Base-by-base conservation (phyloP, 805 yeast species). In the Debaryomyces hansenii region DNA sequence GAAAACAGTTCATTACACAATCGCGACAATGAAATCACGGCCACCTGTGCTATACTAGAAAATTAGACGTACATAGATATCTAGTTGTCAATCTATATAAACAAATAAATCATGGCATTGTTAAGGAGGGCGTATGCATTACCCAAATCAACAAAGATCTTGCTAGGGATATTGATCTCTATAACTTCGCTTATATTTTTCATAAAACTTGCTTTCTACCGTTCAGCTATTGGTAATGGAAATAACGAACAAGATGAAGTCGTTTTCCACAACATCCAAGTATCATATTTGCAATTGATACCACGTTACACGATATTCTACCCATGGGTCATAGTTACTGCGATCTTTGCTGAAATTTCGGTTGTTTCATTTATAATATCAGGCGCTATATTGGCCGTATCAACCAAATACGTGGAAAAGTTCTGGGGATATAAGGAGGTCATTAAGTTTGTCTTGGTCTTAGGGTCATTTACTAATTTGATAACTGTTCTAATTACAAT, bases 261-360 rank as follows among this genome's bases (percentile, higher is more conserved):
- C 37, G 37, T 37, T 16, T 69, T 74, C 47, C 69, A 68, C 37
- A 69, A 71, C 27, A 67, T 84, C 28, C 60, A 71, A 15, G 76
- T 82, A 5, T 90, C 87, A 1, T 67, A 67, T 33, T 55, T 86
- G 36, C 90, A 87, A 63, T 69, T 86, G 63, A 78, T 86, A 5
- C 91, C 92, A 10, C 64, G 74, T 20, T 69, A 74, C 43, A 72
- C 83, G 0, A 54, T 83, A 3, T 69, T 65, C 44, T 70, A 80
- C 50, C 90, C 90, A 4, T 82, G 87, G 85, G 85, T 85, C 0
- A 54, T 85, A 2, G 59, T 79, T 24, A 74, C 84, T 2, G 75
- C 88, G 0, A 78, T 85, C n/a, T 83, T 84, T 59, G 79, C 85
- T 2, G 90, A 85, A 57, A 73, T 75, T 5, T 66, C 79, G 6